phyloP scores from a whole-genome alignment of 352 stramenopile species.

The Phytophthora pinifolia region DNA sequence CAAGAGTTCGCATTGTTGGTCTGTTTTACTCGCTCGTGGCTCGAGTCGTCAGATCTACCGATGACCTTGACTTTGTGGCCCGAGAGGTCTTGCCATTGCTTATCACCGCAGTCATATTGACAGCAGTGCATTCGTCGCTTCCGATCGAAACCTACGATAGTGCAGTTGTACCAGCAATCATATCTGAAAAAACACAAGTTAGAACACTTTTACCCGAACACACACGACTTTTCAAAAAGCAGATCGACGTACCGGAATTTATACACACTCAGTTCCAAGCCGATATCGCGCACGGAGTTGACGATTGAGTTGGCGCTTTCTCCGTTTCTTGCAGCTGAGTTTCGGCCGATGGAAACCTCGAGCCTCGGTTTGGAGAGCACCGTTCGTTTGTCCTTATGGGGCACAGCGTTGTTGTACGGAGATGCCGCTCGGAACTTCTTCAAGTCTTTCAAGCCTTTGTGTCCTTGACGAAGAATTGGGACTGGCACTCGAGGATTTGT shows the following conservation, averaged over 20 bases:
- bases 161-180: conserved; percentile 84
- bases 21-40: conserved; percentile 2
- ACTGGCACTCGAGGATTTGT: conserved; percentile 12
- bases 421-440: conserved; percentile 62
- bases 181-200: conserved; percentile 36
- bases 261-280: conserved; percentile 61
- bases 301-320: conserved; percentile 23
- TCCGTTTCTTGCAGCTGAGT: neutral
- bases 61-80: conserved; percentile 54
- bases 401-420: conserved; percentile 47
- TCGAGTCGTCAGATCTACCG: conserved; percentile 24
- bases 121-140: conserved; percentile 78
- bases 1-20: conserved; percentile 1
- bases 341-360: conserved; percentile 3
- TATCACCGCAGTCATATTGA: conserved; percentile 82
- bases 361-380: conserved; percentile 14
- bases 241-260: conserved; percentile 47
- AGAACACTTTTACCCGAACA: conserved; percentile 1
- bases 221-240: neutral
- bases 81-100: conserved; percentile 72
- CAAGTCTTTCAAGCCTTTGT: conserved; percentile 64
- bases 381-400: conserved; percentile 26
- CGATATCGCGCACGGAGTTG: conserved; percentile 66
- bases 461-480: conserved; percentile 59
- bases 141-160: conserved; percentile 65